phyloP scores from a whole-genome alignment of 2,329 filamentous ascomycete genomes.

The Dichotomopilus funicola region DNA sequence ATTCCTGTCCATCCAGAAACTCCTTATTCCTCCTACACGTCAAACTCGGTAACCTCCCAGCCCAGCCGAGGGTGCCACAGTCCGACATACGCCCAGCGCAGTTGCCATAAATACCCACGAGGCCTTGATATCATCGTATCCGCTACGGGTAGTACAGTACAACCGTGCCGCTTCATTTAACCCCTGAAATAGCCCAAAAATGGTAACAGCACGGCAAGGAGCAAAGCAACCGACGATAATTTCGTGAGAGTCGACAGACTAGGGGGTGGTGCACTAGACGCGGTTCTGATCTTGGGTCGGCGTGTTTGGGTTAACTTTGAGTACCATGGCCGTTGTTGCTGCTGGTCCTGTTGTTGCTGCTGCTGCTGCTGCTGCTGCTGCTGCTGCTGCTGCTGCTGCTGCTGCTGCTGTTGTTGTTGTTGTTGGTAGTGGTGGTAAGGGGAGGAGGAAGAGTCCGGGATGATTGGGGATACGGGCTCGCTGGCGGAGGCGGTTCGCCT shows the following conservation, averaged over 20 bases:
- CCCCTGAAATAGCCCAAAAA: conserved; percentile 39
- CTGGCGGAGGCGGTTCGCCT: conserved; percentile 13
- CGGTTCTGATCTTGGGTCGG: conserved; percentile 38
- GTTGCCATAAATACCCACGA: background rate
- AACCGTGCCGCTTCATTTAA: conserved; percentile 23
- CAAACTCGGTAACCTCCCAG: conserved; percentile 67
- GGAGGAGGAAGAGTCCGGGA: no score
- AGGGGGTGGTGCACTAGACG: conserved; percentile 38
- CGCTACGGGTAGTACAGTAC: conserved; percentile 36
- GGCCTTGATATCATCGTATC: conserved; percentile 37
- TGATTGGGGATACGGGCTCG: background rate
- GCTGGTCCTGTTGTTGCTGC: background rate
- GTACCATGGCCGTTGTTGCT: conserved; percentile 34
- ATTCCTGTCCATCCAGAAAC: conserved; percentile 60
- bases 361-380: conserved; percentile 8
- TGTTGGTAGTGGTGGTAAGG: no score
- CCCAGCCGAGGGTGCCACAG: conserved; percentile 49
- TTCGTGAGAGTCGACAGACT: conserved; percentile 37
- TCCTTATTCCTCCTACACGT: conserved; percentile 56
- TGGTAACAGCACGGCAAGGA: conserved; percentile 46
- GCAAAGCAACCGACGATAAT: conserved; percentile 41
- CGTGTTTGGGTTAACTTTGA: conserved; percentile 35
- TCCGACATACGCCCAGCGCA: no score
- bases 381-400: background rate
- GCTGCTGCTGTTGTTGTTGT: conserved; percentile 9